Evolutionary conservation across 495 filamentous ascomycete genomes (phyloP), one percentile per base, ranked within the genome.

Genomic region (Hyaloscypha bicolor): DNA sequence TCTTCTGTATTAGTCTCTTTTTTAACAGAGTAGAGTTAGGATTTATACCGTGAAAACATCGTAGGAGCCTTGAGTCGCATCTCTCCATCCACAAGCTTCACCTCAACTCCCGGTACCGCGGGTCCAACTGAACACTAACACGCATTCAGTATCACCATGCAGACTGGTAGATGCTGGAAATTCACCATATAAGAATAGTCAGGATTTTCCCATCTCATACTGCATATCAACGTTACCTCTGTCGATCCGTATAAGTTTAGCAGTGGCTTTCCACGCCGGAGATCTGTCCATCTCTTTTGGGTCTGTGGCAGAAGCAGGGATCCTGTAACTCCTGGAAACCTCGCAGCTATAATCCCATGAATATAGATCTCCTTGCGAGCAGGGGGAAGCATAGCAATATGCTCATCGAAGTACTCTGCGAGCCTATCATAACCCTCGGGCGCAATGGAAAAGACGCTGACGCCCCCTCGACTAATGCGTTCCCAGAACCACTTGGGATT

Each of bases 401-500:
- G 56, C 9, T 66, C 39, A 55, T 66, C 64, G 19, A 66, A 66
- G 45, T 66, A 66, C 32, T 61, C 9, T 16, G 64, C 64, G 39
- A 66, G 64, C 32, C 64, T 60, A 37, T 66, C 64, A 55, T 66
- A 66, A 2, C 64, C 64, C 12, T 56, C 61, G 25, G 64, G 56
- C 8, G 64, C 64, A 32, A 66, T 51, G 31, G 60, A 56, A 42
- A 66, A 66, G 64, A 66, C 35, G 29, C 58, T 61, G 57, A 66
- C 64, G 14, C 58, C 64, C 48, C 64, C 64, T 55, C 55, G n/a
- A 53, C 58, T 66, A 55, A 66, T 62, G n/a, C 64, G 56, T 19
- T 66, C 64, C 64, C 64, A 66, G 64, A 66, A 66, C 56, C 56
- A 66, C 42, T 61, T 62, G 45, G 64, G 64, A 62, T 66, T 45